phyloP scores from a whole-genome alignment of 352 stramenopile species.

The Phytophthora syringae region DNA sequence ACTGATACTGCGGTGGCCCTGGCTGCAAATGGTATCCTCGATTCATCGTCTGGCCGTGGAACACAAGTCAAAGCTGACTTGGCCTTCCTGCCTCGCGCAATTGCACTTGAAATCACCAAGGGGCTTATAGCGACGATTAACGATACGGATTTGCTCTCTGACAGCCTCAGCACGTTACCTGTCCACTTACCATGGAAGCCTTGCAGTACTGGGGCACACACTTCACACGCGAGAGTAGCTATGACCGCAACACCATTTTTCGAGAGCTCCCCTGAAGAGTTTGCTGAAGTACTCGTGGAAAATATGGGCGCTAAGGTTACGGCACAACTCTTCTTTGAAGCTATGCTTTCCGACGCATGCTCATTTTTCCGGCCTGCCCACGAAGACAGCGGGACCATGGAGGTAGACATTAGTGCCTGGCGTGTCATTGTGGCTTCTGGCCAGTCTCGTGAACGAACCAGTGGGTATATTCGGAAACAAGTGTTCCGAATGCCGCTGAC shows the following conservation, averaged over 20 bases:
- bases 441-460: conserved; percentile 13
- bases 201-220: conserved; percentile 15
- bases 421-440: conserved; percentile 21
- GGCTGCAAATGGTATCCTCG: neutral
- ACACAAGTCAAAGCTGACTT: conserved; percentile 18
- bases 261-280: conserved; percentile 46
- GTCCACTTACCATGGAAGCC: conserved; percentile 56
- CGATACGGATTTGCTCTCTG: conserved; percentile 32
- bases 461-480: conserved; percentile 59
- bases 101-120: conserved; percentile 66
- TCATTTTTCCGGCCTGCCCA: conserved; percentile 51
- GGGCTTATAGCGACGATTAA: conserved; percentile 49
- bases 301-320: conserved; percentile 49
- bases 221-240: conserved; percentile 1
- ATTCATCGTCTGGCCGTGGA: conserved; percentile 10
- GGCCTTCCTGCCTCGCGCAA: conserved; percentile 36
- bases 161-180: conserved; percentile 42
- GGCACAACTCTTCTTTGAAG: conserved; percentile 60
- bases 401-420: conserved; percentile 72
- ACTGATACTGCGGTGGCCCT: conserved; percentile 14
- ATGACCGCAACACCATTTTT: conserved; percentile 54
- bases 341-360: conserved; percentile 60
- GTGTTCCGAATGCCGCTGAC: conserved; percentile 64
- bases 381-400: conserved; percentile 55
- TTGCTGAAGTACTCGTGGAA: conserved; percentile 57